Percentiles rank a stretch among this genome's conserved stretches.
Evolutionary conservation across 257 asterid genomes (phyloP).

Genomic region (Solanum etuberosum): DNA sequence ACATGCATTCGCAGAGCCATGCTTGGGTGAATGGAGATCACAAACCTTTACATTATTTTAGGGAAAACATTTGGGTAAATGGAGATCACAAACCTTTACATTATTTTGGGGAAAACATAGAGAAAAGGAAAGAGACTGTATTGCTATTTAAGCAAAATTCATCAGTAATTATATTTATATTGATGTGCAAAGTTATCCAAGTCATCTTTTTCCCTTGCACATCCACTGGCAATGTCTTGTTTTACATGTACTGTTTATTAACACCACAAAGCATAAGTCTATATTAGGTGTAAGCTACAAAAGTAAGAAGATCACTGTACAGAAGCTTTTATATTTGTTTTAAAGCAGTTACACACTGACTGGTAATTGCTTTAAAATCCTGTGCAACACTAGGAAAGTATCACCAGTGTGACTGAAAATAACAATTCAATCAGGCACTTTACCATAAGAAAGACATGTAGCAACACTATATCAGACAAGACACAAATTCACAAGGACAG

Average conservation of each 20-base stretch:
- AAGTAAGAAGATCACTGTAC: neutral
- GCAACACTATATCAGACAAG: neutral
- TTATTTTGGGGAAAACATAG: neutral
- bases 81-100: neutral
- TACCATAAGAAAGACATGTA: neutral
- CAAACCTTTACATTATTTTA: neutral
- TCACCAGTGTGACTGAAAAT: neutral
- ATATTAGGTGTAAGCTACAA: neutral
- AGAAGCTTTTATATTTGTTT: neutral
- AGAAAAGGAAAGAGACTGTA: neutral
- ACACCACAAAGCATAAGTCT: neutral
- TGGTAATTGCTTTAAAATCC: neutral
- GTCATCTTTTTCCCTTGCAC: neutral
- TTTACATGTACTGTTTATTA: neutral
- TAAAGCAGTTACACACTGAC: neutral
- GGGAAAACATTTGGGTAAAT: neutral
- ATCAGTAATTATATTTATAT: neutral
- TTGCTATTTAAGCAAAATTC: neutral
- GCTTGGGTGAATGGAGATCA: neutral
- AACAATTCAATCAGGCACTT: neutral
- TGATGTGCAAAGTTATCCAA: neutral
- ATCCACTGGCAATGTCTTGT: neutral
- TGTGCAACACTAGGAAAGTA: neutral
- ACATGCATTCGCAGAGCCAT: neutral
- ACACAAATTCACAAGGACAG: neutral